Conservation (phyloP, 805 yeast genomes). For the Kazachstania martiniae region DNA sequence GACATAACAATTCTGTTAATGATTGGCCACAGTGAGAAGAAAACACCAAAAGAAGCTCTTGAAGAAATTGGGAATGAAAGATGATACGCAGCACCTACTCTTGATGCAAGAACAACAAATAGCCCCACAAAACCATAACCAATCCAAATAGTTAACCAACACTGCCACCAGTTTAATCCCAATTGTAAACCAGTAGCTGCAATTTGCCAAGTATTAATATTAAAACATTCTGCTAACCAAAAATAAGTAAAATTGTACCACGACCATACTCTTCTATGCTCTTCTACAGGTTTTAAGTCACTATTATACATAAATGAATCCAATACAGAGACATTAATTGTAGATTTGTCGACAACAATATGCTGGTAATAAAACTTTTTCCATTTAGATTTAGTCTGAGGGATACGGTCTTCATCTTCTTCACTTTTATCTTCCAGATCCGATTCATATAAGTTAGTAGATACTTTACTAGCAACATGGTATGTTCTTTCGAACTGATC, state of each 20-base stretch:
- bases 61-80: conserved; percentile 75
- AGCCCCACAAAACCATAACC: conserved; percentile 65
- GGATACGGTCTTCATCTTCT: conserved; percentile 1
- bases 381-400: conserved; percentile 16
- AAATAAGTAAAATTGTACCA: conserved; percentile 73
- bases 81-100: conserved; percentile 75
- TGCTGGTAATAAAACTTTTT: conserved; percentile 14
- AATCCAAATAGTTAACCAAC: conserved; percentile 81
- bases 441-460: conserved; percentile 2
- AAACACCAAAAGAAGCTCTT: conserved; percentile 77
- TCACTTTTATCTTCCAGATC: conserved; percentile 1
- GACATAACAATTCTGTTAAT: conserved; percentile 83
- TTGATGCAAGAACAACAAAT: conserved; percentile 60
- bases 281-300: conserved; percentile 74
- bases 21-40: conserved; percentile 83
- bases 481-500: conserved; percentile 1
- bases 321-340: conserved; percentile 36
- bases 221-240: conserved; percentile 87
- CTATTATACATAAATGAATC: conserved; percentile 62
- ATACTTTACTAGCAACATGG: conserved; percentile 2
- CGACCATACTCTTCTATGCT: conserved; percentile 66
- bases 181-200: conserved; percentile 75
- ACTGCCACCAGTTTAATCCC: conserved; percentile 84
- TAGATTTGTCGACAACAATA: conserved; percentile 18
- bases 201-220: conserved; percentile 84